Conservation (phyloP, 257 asterid genomes). For the Scutellaria baicalensis region DNA sequence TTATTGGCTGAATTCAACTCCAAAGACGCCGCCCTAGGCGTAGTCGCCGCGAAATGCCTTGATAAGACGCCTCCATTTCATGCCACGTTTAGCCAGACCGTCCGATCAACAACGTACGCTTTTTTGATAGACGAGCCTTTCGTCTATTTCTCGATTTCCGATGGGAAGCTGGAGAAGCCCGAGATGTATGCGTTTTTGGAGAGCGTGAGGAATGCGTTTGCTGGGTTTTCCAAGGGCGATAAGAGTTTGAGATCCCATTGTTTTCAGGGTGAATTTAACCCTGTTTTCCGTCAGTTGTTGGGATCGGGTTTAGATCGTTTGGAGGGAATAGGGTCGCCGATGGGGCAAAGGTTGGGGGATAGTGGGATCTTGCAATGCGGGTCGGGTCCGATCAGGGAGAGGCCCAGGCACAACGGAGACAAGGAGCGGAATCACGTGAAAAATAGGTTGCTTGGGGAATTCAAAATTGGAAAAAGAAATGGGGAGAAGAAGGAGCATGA, state of each 20-base stretch:
- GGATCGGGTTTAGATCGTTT: slow-evolving; percentile 31
- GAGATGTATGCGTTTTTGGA: slow-evolving; percentile 53
- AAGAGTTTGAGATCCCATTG: slow-evolving; percentile 55
- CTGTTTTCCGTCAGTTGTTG: slow-evolving; percentile 65
- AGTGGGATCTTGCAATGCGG: slow-evolving; percentile 28
- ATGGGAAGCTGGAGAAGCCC: slow-evolving; percentile 46
- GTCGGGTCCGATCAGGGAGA: slow-evolving; percentile 14
- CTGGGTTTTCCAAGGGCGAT: slow-evolving; percentile 22
- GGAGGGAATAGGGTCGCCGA: slow-evolving; percentile 37
- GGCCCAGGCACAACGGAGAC: slow-evolving; percentile 16
- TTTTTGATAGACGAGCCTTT: slow-evolving; percentile 58
- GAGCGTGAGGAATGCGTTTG: slow-evolving; percentile 46
- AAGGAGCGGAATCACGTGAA: slow-evolving; percentile 33
- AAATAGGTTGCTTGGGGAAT: slow-evolving; percentile 34
- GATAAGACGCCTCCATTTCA: slow-evolving; percentile 60
- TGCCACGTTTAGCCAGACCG: slow-evolving; percentile 65
- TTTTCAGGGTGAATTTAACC: slow-evolving; percentile 78
- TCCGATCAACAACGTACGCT: slow-evolving; percentile 52
- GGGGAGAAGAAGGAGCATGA: slow-evolving; percentile 19
- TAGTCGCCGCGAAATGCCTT: slow-evolving; percentile 71
- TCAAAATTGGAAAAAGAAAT: slow-evolving; percentile 19
- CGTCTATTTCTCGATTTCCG: slow-evolving; percentile 57
- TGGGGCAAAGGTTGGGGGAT: slow-evolving; percentile 20
- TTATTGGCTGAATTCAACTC: slow-evolving; percentile 84
- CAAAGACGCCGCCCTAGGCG: slow-evolving; percentile 66